phyloP scores from a whole-genome alignment of 2,329 filamentous ascomycete genomes.

The Xenoacremonium recifei region DNA sequence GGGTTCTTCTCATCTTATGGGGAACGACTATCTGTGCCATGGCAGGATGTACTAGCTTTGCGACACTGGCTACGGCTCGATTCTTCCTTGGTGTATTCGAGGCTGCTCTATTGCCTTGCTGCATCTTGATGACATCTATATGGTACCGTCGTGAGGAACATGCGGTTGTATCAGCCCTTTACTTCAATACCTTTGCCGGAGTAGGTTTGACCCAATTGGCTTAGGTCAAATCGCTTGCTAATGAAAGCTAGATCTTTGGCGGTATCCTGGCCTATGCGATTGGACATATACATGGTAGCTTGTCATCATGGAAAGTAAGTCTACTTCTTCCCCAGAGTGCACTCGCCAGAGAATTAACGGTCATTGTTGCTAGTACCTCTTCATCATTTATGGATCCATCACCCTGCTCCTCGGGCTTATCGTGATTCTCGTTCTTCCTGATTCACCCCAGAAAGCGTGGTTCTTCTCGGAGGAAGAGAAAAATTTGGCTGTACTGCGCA shows the following conservation, averaged over 20 bases:
- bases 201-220: neutral
- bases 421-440: constrained; percentile 14
- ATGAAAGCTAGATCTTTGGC: constrained; percentile 22
- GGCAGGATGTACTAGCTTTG: constrained; percentile 21
- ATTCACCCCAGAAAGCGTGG: constrained; percentile 19
- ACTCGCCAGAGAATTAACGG: too few relatives aligned
- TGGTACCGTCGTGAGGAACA: constrained; percentile 33
- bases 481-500: constrained; percentile 10
- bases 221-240: neutral
- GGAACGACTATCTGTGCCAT: constrained; percentile 23
- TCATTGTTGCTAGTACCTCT: constrained; percentile 21
- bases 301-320: constrained; percentile 20
- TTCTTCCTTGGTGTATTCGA: constrained; percentile 30
- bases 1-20: constrained; percentile 19
- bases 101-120: constrained; percentile 25
- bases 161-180: constrained; percentile 29
- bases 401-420: constrained; percentile 12
- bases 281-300: constrained; percentile 23
- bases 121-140: constrained; percentile 29
- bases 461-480: constrained; percentile 21
- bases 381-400: constrained; percentile 23
- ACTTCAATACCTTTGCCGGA: constrained; percentile 29
- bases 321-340: fast-evolving
- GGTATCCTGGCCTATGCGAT: constrained; percentile 30
- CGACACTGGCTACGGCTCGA: constrained; percentile 21